Evolutionary conservation across 2,329 filamentous ascomycete genomes (phyloP).

Genomic region (Pestalotiopsis sp.): DNA sequence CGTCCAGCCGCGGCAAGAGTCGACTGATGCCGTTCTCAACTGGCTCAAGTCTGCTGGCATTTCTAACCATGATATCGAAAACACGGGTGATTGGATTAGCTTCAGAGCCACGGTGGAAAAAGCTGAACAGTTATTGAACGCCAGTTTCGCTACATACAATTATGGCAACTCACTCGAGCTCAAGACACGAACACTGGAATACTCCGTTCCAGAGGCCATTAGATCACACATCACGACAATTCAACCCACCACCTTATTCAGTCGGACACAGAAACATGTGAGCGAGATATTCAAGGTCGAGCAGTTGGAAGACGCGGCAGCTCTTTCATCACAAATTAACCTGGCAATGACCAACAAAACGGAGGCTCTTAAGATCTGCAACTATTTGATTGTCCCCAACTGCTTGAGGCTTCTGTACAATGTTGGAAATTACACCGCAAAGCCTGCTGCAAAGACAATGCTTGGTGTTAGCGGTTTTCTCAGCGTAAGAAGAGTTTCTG

Average conservation of each 20-base stretch:
- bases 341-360: conserved; percentile 16
- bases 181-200: conserved; percentile 54
- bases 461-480: conserved; percentile 46
- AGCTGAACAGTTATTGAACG: conserved; percentile 59
- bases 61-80: conserved; percentile 51
- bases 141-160: conserved; percentile 60
- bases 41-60: conserved; percentile 61
- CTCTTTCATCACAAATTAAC: conserved; percentile 23
- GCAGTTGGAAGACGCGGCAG: not conserved
- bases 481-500: conserved; percentile 17
- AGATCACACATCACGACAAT: conserved; percentile 61
- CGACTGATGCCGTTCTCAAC: conserved; percentile 48
- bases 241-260: conserved; percentile 68
- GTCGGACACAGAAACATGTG: conserved; percentile 46
- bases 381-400: conserved; percentile 43
- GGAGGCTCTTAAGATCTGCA: conserved; percentile 28
- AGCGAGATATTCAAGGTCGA: conserved; percentile 33
- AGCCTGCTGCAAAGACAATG: conserved; percentile 36
- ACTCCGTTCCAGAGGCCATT: conserved; percentile 62
- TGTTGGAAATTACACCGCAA: conserved; percentile 41
- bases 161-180: conserved; percentile 41
- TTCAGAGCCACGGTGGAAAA: conserved; percentile 54
- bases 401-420: conserved; percentile 54
- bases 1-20: conserved; percentile 36
- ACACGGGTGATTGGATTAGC: conserved; percentile 54